A percentile compares a stretch with the other conserved stretches of the same genome.
Conservation (phyloP, 306 rosid species). For the Carpinus fangiana region DNA sequence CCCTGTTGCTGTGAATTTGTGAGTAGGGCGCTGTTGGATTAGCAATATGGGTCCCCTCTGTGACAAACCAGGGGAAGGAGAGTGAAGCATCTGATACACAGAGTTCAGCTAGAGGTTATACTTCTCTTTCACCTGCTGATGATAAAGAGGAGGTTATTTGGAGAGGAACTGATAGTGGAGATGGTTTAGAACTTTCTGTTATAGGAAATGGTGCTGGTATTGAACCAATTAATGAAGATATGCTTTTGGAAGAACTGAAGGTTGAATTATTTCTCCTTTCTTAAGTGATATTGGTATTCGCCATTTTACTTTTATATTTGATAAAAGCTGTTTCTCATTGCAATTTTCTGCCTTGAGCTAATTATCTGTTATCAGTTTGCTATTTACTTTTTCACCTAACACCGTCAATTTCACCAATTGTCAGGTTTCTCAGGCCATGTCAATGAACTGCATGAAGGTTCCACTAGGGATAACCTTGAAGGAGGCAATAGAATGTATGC, state of each 20-base stretch:
- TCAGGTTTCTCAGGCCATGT: constrained; percentile 86
- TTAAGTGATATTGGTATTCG: constrained; percentile 4
- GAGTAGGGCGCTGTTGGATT: constrained; percentile 96
- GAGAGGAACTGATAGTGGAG: constrained; percentile 44
- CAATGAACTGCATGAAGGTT: constrained; percentile 68
- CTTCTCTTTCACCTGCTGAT: constrained; percentile 57
- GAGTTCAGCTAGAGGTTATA: constrained; percentile 60
- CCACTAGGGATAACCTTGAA: constrained; percentile 44
- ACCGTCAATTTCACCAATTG: constrained; percentile 16
- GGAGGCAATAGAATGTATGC: constrained; percentile 74
- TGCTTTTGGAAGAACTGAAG: constrained; percentile 76
- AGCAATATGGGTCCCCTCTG: constrained; percentile 99
- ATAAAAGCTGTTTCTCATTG: constrained; percentile 13
- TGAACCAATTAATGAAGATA: constrained; percentile 60
- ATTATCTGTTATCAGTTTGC: not conserved
- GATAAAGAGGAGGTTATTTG: constrained; percentile 46
- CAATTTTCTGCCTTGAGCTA: constrained; percentile 7
- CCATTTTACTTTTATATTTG: not conserved
- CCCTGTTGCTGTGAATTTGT: constrained; percentile 20
- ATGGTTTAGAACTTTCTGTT: constrained; percentile 62
- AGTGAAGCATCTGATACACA: constrained; percentile 57
- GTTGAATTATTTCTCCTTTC: constrained; percentile 38
- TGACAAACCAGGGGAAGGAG: constrained; percentile 73
- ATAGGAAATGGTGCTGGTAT: constrained; percentile 45
- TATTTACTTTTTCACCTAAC: constrained; percentile 1